Percentiles rank a stretch among this genome's conserved stretches.
Evolutionary conservation across 768 basidiomycete species (phyloP).

Genomic region (Cystofilobasidium ferigula): DNA sequence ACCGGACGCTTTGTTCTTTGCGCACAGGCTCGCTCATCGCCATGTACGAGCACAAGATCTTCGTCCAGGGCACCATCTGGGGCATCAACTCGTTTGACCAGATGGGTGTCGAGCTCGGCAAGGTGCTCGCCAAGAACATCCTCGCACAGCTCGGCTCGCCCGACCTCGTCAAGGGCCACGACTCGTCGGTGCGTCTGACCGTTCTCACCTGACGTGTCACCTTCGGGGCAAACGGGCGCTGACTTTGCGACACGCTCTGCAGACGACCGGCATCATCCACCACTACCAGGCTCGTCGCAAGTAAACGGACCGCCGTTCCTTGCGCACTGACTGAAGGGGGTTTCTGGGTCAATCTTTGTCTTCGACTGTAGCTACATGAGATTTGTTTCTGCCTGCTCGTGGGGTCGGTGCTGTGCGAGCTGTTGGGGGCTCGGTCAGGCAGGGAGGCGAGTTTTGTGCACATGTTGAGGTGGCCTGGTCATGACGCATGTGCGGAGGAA

Average conservation of each 20-base stretch:
- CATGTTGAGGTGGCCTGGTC: no score
- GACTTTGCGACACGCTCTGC: constrained; percentile 15
- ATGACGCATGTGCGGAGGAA: no score
- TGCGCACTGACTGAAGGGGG: no score
- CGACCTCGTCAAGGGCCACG: constrained; percentile 65
- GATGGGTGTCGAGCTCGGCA: constrained; percentile 55
- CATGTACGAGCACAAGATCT: constrained; percentile 97
- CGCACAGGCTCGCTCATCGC: constrained; percentile 61
- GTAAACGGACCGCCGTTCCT: no score
- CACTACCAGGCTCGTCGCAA: constrained; percentile 81
- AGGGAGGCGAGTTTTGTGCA: no score
- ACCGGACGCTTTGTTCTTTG: not conserved
- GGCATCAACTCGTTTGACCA: constrained; percentile 99
- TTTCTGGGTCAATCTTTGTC: no score
- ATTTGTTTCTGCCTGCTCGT: no score
- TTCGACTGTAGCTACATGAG: no score
- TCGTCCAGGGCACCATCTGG: constrained; percentile 93
- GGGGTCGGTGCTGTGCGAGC: no score
- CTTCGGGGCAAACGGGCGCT: constrained; percentile 16
- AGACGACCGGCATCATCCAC: constrained; percentile 94
- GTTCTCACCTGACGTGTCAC: not conserved
- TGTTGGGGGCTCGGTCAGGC: no score
- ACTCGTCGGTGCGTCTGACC: constrained; percentile 53
- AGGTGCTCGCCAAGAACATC: constrained; percentile 88
- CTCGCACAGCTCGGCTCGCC: constrained; percentile 62